A percentile compares a stretch with the other conserved stretches of the same genome.
phyloP scores from a whole-genome alignment of 441 rosid genomes.

The Rhodomyrtus psidioides region DNA sequence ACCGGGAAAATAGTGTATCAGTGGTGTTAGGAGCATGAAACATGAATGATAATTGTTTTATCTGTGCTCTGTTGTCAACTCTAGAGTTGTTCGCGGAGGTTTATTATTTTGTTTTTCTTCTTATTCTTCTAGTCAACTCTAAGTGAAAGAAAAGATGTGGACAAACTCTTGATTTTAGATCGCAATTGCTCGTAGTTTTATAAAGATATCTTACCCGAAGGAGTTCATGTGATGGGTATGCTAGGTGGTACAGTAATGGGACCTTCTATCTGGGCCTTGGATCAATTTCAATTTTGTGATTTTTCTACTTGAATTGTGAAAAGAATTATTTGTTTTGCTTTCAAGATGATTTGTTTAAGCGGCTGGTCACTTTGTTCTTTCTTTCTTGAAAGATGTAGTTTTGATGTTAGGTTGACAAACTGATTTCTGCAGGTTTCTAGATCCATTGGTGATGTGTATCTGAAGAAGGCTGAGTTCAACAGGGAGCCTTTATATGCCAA shows the following conservation, averaged over 20 bases:
- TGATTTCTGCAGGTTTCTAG: slow-evolving; percentile 35
- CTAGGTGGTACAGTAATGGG: not conserved
- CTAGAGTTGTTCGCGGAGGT: not conserved
- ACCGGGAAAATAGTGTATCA: not conserved
- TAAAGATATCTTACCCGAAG: not conserved
- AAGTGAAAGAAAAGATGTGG: not conserved
- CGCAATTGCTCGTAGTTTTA: not conserved
- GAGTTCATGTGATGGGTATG: not conserved
- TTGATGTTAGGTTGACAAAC: not conserved
- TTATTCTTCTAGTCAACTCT: not conserved
- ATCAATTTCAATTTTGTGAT: not conserved
- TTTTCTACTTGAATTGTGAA: not conserved
- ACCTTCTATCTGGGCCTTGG: not conserved
- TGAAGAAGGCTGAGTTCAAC: slow-evolving; percentile 45
- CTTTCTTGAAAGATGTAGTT: not conserved
- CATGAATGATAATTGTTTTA: not conserved
- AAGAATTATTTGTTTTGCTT: not conserved
- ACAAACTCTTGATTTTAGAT: not conserved
- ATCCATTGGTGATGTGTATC: slow-evolving; percentile 48
- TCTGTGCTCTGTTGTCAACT: not conserved
- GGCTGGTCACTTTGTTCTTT: not conserved
- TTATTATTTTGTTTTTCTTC: not conserved
- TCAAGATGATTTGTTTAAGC: not conserved
- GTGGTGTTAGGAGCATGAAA: not conserved
- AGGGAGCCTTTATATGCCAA: slow-evolving; percentile 44